phyloP scores from a whole-genome alignment of 2,329 filamentous ascomycete genomes.

The Fusarium sp. region DNA sequence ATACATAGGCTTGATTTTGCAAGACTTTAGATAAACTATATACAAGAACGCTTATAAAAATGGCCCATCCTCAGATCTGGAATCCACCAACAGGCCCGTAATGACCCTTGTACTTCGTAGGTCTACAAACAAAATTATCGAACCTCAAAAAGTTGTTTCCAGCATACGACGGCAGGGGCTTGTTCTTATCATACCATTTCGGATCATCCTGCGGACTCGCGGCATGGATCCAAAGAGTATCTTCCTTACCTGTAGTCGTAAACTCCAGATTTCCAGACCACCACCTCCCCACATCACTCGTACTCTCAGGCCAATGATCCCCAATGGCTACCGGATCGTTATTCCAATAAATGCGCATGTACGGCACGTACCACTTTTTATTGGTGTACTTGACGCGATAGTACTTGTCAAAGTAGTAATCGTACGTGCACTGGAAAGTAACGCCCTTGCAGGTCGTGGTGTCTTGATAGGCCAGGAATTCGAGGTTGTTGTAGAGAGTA shows the following conservation, averaged over 20 bases:
- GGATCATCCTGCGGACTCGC: conserved; percentile 6
- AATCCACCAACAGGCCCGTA: neutral
- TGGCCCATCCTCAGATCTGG: too few species aligned
- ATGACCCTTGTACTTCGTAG: neutral
- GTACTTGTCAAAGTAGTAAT: conserved; percentile 21
- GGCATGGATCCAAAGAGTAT: conserved; percentile 7
- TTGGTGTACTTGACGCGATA: neutral
- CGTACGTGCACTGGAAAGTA: conserved; percentile 11
- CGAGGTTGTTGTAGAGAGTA: neutral
- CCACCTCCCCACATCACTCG: neutral
- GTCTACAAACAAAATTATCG: conserved; percentile 17
- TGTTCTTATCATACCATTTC: neutral
- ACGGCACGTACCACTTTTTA: neutral
- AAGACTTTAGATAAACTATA: neutral
- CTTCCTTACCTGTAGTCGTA: neutral
- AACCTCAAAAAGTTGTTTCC: neutral
- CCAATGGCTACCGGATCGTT: conserved; percentile 1
- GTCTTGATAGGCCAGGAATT: conserved; percentile 4
- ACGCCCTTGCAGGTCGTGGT: conserved; percentile 10
- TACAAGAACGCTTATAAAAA: neutral
- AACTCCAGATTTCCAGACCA: neutral
- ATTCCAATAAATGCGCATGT: conserved; percentile 16
- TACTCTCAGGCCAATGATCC: neutral
- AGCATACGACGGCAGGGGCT: neutral
- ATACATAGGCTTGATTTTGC: too few species aligned